Percentiles rank a stretch among this genome's conserved stretches.
phyloP scores from a whole-genome alignment of 768 basidiomycete species.

The Rhizopogon vulgaris region DNA sequence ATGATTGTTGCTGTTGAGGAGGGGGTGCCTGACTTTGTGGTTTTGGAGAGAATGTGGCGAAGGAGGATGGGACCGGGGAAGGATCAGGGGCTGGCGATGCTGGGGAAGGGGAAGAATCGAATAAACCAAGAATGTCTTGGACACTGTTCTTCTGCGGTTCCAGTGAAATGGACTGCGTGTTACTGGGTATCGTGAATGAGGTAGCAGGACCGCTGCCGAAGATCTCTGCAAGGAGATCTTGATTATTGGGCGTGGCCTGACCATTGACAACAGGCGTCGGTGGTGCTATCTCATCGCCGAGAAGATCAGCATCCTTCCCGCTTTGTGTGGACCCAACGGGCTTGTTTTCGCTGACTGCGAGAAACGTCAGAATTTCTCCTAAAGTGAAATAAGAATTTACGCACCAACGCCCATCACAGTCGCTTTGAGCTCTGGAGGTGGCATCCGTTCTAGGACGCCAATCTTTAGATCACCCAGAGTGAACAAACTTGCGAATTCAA shows the following conservation, averaged over 20 bases:
- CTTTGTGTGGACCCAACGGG: slow-evolving; percentile 87
- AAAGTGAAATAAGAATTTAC: slow-evolving; percentile 17
- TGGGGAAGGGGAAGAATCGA: slow-evolving; percentile 46
- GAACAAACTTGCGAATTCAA: slow-evolving; percentile 89
- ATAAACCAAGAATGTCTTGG: slow-evolving; percentile 89
- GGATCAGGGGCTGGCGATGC: slow-evolving; percentile 15
- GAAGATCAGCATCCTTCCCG: slow-evolving; percentile 75
- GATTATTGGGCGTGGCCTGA: slow-evolving; percentile 53
- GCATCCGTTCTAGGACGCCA: slow-evolving; percentile 96
- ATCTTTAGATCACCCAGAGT: slow-evolving; percentile 65
- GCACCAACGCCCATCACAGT: slow-evolving; percentile 90
- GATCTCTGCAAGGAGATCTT: slow-evolving; percentile 89
- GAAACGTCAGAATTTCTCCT: slow-evolving; percentile 1
- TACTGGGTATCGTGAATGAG: slow-evolving; percentile 21
- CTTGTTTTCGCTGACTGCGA: slow-evolving; percentile 87
- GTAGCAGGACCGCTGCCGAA: slow-evolving; percentile 54
- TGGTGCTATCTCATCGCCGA: slow-evolving; percentile 67
- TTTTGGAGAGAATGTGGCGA: slow-evolving; percentile 31
- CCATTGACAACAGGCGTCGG: slow-evolving; percentile 37
- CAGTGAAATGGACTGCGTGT: slow-evolving; percentile 35
- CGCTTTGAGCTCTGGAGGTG: slow-evolving; percentile 96
- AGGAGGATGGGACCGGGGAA: slow-evolving; percentile 10
- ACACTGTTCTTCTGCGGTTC: slow-evolving; percentile 55
- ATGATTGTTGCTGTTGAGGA: slow-evolving; percentile 28
- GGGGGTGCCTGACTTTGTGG: slow-evolving; percentile 31